Conservation (phyloP, 495 filamentous ascomycete genomes). For the Aspergillus conjunctus region DNA sequence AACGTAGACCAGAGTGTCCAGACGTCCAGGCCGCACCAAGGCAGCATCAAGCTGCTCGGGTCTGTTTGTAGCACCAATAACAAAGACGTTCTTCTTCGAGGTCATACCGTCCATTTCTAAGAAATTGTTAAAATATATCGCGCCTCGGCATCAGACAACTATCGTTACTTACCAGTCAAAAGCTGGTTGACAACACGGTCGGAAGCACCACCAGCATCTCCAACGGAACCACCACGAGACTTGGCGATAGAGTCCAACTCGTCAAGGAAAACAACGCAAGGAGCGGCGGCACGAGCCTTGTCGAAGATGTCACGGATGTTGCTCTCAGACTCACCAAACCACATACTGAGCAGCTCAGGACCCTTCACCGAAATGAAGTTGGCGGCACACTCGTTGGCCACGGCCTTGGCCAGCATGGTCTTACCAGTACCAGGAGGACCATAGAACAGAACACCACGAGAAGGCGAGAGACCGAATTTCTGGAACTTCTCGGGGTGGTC, state of each 20-base stretch:
- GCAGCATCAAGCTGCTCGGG: conserved; percentile 98
- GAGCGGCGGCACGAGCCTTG: conserved; percentile 97
- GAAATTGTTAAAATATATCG: conserved; percentile 38
- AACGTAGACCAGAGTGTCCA: conserved; percentile 97
- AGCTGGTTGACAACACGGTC: conserved; percentile 99
- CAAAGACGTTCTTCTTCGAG: conserved; percentile 99
- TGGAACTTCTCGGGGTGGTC: conserved; percentile 99
- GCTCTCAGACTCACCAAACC: conserved; percentile 99
- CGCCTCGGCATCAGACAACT: neutral
- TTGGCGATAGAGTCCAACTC: conserved; percentile 99
- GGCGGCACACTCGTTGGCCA: conserved; percentile 97
- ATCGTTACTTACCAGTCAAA: conserved; percentile 75
- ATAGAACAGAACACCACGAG: conserved; percentile 97
- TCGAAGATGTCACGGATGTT: conserved; percentile 99
- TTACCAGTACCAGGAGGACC: conserved; percentile 99
- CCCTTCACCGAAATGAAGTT: conserved; percentile 99
- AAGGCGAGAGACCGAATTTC: conserved; percentile 98
- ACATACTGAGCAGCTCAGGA: conserved; percentile 97
- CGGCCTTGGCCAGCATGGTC: conserved; percentile 97
- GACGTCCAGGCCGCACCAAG: conserved; percentile 95
- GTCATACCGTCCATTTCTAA: conserved; percentile 99
- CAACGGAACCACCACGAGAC: conserved; percentile 95
- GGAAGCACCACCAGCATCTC: conserved; percentile 96
- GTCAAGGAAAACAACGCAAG: conserved; percentile 98
- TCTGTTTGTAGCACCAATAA: conserved; percentile 98